Percentiles rank a stretch among this genome's conserved stretches.
Conservation (phyloP, 371 early-diverging fungal genomes). For the Rhizopus microsporus region DNA sequence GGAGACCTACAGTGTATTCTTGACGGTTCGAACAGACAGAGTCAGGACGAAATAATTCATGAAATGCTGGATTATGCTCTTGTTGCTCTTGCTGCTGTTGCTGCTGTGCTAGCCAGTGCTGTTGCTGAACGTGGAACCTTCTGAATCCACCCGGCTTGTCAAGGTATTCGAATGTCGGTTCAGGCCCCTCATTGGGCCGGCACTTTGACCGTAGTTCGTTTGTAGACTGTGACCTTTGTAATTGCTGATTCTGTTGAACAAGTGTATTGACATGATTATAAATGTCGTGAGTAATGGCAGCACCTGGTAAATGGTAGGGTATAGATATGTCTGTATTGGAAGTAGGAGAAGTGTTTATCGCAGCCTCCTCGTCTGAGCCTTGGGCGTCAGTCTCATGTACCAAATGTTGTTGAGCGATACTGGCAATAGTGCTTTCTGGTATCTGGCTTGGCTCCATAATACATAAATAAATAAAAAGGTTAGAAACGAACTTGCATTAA, state of each 20-base stretch:
- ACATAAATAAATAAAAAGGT: slow-evolving; percentile 8
- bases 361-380: neutral
- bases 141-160: slow-evolving; percentile 76
- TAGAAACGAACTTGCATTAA: slow-evolving; percentile 2
- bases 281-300: slow-evolving; percentile 51
- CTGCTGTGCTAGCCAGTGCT: slow-evolving; percentile 32
- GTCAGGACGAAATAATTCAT: slow-evolving; percentile 37
- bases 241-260: slow-evolving; percentile 6
- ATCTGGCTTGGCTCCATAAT: slow-evolving; percentile 17
- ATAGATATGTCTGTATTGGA: slow-evolving; percentile 30
- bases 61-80: slow-evolving; percentile 21
- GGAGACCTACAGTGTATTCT: neutral
- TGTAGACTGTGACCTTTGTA: slow-evolving; percentile 32
- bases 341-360: neutral
- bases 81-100: neutral
- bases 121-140: slow-evolving; percentile 62
- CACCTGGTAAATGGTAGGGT: slow-evolving; percentile 49
- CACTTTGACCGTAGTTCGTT: slow-evolving; percentile 18
- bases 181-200: slow-evolving; percentile 8
- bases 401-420: slow-evolving; percentile 38
- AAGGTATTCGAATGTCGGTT: slow-evolving; percentile 36
- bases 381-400: slow-evolving; percentile 13
- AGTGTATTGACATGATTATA: slow-evolving; percentile 44
- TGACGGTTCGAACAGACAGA: slow-evolving; percentile 25
- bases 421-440: slow-evolving; percentile 33